A percentile compares a stretch with the other conserved stretches of the same genome.
These are phyloP conservation scores for Linnemannia elongata DNA, from an alignment of 192 early-diverging fungal genomes.

Conservation along the genomic window DNA sequence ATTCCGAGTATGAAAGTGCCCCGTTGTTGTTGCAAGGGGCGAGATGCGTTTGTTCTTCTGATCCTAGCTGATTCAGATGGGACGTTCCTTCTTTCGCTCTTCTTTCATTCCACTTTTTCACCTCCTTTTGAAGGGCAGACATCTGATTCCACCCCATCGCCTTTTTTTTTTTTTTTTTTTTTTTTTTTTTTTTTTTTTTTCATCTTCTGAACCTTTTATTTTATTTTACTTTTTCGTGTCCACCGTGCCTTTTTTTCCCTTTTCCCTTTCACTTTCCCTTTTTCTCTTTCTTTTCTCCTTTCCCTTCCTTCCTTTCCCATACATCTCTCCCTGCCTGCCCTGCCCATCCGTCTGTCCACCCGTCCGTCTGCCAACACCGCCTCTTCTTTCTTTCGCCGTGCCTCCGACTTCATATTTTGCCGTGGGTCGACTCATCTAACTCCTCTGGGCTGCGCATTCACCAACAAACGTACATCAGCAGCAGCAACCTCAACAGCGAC, in stretches of 20 bases:
- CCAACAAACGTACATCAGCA: neutral
- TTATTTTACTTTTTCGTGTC: neutral
- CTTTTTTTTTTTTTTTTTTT: neutral
- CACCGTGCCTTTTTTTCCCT: neutral
- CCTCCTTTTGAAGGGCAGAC: neutral
- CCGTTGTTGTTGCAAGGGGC: neutral
- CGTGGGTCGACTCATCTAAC: neutral
- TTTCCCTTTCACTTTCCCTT: neutral
- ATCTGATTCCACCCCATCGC: neutral
- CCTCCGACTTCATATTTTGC: neutral
- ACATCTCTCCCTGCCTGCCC: neutral
- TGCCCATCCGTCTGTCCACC: neutral
- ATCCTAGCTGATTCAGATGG: slow-evolving; percentile 1
- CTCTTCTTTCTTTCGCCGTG: neutral
- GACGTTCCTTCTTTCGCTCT: neutral
- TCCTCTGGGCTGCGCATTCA: neutral
- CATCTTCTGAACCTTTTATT: neutral
- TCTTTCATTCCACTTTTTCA: neutral
- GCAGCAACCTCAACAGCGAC: neutral
- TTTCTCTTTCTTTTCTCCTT: neutral
- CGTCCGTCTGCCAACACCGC: neutral
- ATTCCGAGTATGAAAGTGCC: neutral
- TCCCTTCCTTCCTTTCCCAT: neutral
- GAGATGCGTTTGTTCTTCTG: neutral
- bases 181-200: neutral